Base-by-base conservation (phyloP, 495 filamentous ascomycete species). In the Choiromyces venosus region DNA sequence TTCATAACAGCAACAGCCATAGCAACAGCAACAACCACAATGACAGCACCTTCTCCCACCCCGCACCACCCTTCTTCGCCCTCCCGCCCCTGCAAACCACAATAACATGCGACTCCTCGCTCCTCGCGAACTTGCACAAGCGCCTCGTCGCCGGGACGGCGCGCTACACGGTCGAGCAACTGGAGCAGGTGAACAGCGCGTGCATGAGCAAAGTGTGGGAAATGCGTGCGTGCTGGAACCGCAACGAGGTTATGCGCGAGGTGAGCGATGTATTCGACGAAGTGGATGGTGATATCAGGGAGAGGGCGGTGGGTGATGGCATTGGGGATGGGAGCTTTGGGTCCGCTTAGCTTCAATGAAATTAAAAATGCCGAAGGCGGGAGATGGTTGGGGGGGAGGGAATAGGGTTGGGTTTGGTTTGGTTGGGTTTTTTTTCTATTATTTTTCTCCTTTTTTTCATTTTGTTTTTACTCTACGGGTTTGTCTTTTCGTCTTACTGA, bases 161-260 rank as follows among this genome's bases (percentile, higher is more conserved):
- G 61, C 93, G 93, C 0, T 93, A 89, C 83, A 91, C 88, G 2
- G 89, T 99, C 52, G 95, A 98, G 83, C 96, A 99, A 81, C 85
- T 99, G 38, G 94, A 98, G 84, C 94, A 97, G 82, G 88, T 96
- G 81, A 92, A 93, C 80, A 89, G 93, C n/a, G 89, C 88, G 71
- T 83, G 97, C 78, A 97, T 97, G 94, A 90, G 93, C 73, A 87
- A 88, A 61, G 85, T 98, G 19, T 99, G 95, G 95, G 87, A 85
- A 72, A 86, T 84, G 71, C 87, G 92, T 56, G 86, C 87, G 69
- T 89, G 96, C 77, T 94, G 90, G 87, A 92, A 98, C 82, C 87
- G 95, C 25, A 90, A 87, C 78, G 83, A 83, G 69, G 92, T 98
- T 16, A 85, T 90, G 35, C 80, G 80, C 37, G 82, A 84, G 39